phyloP scores from a whole-genome alignment of 495 filamentous ascomycete species.

The Penicillium samsonianum region DNA sequence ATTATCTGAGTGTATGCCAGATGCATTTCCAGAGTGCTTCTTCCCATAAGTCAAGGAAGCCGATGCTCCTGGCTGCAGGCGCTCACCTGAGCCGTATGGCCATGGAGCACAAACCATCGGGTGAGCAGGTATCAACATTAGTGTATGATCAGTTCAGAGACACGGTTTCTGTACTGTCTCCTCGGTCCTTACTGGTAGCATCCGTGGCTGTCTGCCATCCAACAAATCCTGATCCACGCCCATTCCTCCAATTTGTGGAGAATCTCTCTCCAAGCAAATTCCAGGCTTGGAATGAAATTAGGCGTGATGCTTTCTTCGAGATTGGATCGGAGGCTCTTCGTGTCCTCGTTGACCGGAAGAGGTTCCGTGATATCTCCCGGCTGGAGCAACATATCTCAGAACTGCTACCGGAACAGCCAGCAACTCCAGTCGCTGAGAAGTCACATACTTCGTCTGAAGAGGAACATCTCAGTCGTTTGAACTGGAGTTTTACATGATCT shows the following conservation, averaged over 20 bases:
- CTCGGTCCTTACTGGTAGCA: constrained; percentile 26
- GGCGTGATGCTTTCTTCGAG: constrained; percentile 31
- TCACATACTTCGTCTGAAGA: constrained; percentile 22
- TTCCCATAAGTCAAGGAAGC: constrained; percentile 16
- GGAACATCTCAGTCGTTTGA: constrained; percentile 32
- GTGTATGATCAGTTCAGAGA: constrained; percentile 37
- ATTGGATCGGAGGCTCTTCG: constrained; percentile 40
- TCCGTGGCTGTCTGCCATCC: constrained; percentile 41
- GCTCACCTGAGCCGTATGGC: constrained; percentile 28
- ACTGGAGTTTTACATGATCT: constrained; percentile 34
- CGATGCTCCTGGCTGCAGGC: constrained; percentile 30
- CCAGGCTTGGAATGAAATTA: constrained; percentile 21
- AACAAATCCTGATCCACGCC: constrained; percentile 31
- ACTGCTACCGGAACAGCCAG: constrained; percentile 28
- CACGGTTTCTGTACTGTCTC: constrained; percentile 28
- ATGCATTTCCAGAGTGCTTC: constrained; percentile 20
- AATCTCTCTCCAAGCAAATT: constrained; percentile 16
- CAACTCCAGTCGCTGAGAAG: constrained; percentile 6
- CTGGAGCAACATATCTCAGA: constrained; percentile 38
- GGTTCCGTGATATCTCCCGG: constrained; percentile 29
- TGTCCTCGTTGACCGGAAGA: constrained; percentile 36
- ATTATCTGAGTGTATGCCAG: constrained; percentile 32
- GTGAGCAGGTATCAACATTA: constrained; percentile 23
- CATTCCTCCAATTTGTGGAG: constrained; percentile 34
- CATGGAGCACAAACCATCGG: constrained; percentile 19